Base-by-base conservation (phyloP, 176 grass and related monocot species). In the Saccharum officinarum region DNA sequence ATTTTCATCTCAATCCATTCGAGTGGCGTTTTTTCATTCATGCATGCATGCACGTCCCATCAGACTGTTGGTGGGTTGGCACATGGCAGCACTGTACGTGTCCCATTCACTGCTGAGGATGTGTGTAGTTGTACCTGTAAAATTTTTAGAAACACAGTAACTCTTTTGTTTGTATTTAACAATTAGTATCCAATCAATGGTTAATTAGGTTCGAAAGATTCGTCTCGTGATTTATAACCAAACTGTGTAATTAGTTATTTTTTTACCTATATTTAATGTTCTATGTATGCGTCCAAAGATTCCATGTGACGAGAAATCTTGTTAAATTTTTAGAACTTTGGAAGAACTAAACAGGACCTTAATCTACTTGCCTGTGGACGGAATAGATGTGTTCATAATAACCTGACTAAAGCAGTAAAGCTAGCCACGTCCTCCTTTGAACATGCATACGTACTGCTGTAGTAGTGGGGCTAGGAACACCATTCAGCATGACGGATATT, bases 301-400 rank as follows among this genome's bases (percentile, higher is more conserved):
- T n/a, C n/a, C n/a, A n/a, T n/a, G n/a, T n/a, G n/a, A n/a, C n/a
- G n/a, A n/a, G n/a, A n/a, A n/a, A n/a, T n/a, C n/a, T n/a, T n/a
- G n/a, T n/a, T n/a, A n/a, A n/a, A n/a, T n/a, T n/a, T n/a, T n/a
- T n/a, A n/a, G n/a, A n/a, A n/a, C n/a, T n/a, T n/a, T n/a, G n/a
- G n/a, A n/a, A n/a, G n/a, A n/a, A n/a, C n/a, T n/a, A n/a, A n/a
- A n/a, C n/a, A n/a, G n/a, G n/a, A n/a, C n/a, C n/a, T n/a, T n/a
- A n/a, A n/a, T n/a, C n/a, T 34, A 12, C 73, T 76, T 76, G 26
- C 45, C 63, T 80, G 78, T 80, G 10, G 62, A 23, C 12, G 42
- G 31, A 81, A 81, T 81, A 7, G 79, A 81, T 52, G 45, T 69
- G 11, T 69, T 81, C 79, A 64, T 26, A 81, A 69, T 61, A 61